Evolutionary conservation across 805 yeast species (phyloP).

Genomic region (Myxozyma udenii): DNA sequence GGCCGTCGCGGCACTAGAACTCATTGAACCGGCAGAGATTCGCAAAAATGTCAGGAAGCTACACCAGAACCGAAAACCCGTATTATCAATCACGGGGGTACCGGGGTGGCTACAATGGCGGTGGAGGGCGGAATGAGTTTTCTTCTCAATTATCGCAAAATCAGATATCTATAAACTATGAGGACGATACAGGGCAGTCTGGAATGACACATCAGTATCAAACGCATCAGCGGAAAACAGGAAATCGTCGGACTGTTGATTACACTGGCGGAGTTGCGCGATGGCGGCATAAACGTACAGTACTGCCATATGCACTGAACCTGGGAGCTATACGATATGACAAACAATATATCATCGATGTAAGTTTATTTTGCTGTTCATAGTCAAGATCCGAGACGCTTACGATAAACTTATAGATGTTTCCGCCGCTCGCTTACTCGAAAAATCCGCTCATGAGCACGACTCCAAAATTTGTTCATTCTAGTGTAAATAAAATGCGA

Average conservation of each 20-base stretch:
- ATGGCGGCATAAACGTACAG: slow-evolving; percentile 50
- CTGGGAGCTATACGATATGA: slow-evolving; percentile 51
- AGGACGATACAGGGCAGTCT: slow-evolving; percentile 5
- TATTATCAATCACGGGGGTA: slow-evolving; percentile 1
- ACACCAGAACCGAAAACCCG: not conserved
- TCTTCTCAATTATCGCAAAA: not conserved
- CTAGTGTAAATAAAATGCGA: slow-evolving; percentile 84
- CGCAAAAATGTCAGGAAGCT: not conserved
- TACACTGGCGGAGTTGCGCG: slow-evolving; percentile 73
- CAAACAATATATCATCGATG: slow-evolving; percentile 54
- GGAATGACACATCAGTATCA: slow-evolving; percentile 1
- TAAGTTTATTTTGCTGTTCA: slow-evolving; percentile 6
- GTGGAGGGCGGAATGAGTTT: not conserved
- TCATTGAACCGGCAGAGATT: not conserved
- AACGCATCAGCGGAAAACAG: slow-evolving; percentile 35
- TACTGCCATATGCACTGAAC: slow-evolving; percentile 32
- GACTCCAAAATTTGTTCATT: slow-evolving; percentile 80
- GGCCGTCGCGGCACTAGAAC: too few species aligned
- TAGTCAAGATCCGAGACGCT: slow-evolving; percentile 35
- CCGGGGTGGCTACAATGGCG: not conserved
- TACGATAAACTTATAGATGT: slow-evolving; percentile 34
- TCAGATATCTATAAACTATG: not conserved
- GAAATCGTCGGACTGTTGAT: slow-evolving; percentile 69
- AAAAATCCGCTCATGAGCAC: slow-evolving; percentile 56
- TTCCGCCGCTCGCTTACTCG: slow-evolving; percentile 63